Base-by-base conservation (phyloP, 129 eudicot genomes). In the Cynara cardunculus region DNA sequence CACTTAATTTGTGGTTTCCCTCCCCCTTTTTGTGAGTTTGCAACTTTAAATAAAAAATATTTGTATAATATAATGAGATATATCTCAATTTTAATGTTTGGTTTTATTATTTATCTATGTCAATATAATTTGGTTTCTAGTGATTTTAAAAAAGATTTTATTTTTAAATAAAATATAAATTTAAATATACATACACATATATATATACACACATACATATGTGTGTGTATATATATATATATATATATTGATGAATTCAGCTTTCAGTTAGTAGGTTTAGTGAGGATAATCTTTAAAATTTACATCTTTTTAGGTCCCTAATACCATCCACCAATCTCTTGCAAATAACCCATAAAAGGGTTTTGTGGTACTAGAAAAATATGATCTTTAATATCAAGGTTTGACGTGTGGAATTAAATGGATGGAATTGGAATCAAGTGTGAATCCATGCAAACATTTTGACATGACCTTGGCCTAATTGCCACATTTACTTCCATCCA, bases 221-320 rank as follows among this genome's bases (percentile, higher is more conserved):
- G 66, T 44, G 18, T 39, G 16, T 49, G 3, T 14, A 49, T 18
- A 49, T 16, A 49, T 49, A 16, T 49, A 18, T 56, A 56, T 56
- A 56, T 56, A 75, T 73, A 18, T 49, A 5, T 66, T 22, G 34
- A 75, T 75, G 31, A 82, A 18, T 73, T 74, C 70, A 82, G 76
- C 81, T 67, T 68, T 74, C 71, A 19, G 75, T 82, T 67, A 44
- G 70, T 74, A 30, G 80, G 80, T 31, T 75, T 49, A 14, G 37
- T 68, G 22, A 82, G 85, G 85, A 82, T 82, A 82, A 82, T 69
- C 11, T 82, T 14, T 68, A 68, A 82, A 82, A 68, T 49, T 82
- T 75, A 75, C 77, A 53, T 69, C 71, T 82, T 82, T 82, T 82
- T 69, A 49, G 81, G 85, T 53, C 53, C 25, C 65, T 9, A 5